Evolutionary conservation across 345 rosid species (phyloP).

Genomic region (Brassica napus): Da-Ae NC_063445.1:44502501-44503000

Average conservation of each 20-base stretch:
- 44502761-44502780: background rate
- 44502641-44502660: background rate
- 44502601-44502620: slow-evolving; percentile 21
- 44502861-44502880: too few relatives aligned
- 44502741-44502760: background rate
- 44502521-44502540: slow-evolving; percentile 24
- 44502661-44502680: background rate
- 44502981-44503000: too few relatives aligned
- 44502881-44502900: too few relatives aligned
- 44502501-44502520: background rate
- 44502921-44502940: background rate
- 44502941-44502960: background rate
- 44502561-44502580: slow-evolving; percentile 33
- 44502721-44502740: background rate
- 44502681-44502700: background rate
- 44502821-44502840: too few relatives aligned
- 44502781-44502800: too few relatives aligned
- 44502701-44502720: background rate
- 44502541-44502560: slow-evolving; percentile 20
- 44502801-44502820: too few relatives aligned
- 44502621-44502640: slow-evolving; percentile 1
- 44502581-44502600: slow-evolving; percentile 24
- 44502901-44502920: background rate
- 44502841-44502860: too few relatives aligned
- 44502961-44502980: too few relatives aligned